Evolutionary conservation across 495 filamentous ascomycete genomes (phyloP), one percentile per base, ranked within the genome.

Genomic region (Cercophora samala): DNA sequence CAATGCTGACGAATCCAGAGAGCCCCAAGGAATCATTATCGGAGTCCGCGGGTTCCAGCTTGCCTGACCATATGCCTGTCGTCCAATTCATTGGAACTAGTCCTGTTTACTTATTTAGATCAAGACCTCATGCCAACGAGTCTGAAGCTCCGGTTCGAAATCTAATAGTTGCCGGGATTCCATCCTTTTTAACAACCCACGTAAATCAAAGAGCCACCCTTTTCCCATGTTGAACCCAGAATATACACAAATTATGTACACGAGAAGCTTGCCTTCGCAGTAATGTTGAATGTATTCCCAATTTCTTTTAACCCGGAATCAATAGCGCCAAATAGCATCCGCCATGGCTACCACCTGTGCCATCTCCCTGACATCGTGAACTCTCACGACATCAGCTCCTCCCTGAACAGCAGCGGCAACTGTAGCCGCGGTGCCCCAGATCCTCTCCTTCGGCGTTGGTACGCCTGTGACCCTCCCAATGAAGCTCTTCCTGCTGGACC

Each of bases 281-380:
- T 46, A 13, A 46, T 46, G 37, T 46, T 46, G 37, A 46, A 46
- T 46, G 3, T 17, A 0, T 8, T 46, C 8, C 37, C 37, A 29
- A 5, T 29, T 5, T 3, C 5, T 11, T 46, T 18, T 46, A 32
- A 32, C 37, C 37, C 37, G 0, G 37, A 46, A 46, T 60, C 58
- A 80, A 63, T 81, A 79, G 72, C 91, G 82, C 84, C 91, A 93
- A 67, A 98, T 91, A 3, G 93, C 94, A 85, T 97, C 94, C 9
- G 92, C 90, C 85, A 99, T 93, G 74, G 87, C 89, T 4, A 87
- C 87, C 22, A 97, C 94, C 79, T 93, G 85, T 71, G 80, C 84
- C 95, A 97, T 99, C 82, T 96, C 91, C 68, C 80, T 77, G 4
- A 93, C 92, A 84, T 98, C 95, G 84, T 99, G 95, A 25, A 99